Base-by-base conservation (phyloP, 2,329 filamentous ascomycete species). In the Neonectria faginata region DNA sequence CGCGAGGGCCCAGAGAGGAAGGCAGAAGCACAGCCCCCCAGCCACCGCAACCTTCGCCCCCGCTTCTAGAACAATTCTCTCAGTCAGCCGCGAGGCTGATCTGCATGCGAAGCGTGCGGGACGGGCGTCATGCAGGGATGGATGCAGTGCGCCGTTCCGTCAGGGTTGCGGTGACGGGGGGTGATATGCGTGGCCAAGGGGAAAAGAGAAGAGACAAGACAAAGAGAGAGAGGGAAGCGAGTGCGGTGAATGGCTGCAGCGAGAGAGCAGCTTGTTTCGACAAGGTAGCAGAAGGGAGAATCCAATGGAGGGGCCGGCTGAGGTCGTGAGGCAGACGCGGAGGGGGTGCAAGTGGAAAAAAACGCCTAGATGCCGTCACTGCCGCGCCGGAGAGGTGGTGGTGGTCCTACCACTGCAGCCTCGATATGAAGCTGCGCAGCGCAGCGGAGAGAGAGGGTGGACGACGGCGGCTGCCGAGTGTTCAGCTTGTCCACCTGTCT, bases 1-100 rank as follows among this genome's bases (percentile, higher is more conserved):
- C 45, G 27, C 39, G 20, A n/a, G 11, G 54, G 36, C 54, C 44
- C 64, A 62, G 67, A 64, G 66, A 70, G 59, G 60, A 66, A 72
- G 67, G 61, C 72, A 67, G 62, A 33, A 66, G 69, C 59, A 62
- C 48, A 47, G 63, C 59, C 59, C 59, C 39, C 56, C 61, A 56
- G 57, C 57, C 61, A 62, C 52, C 48, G 57, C 60, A 62, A 67
- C 62, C 62, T 68, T 57, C 48, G 48, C 59, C 67, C 64, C 65
- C 66, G 66, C 74, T 77, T 77, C 75, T 71, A 74, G 75, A 77
- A 77, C 72, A 72, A 73, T 77, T 76, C 74, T 73, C 70, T 70
- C 70, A 69, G 64, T 72, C 68, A 73, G 67, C 72, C 72, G 70
- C 68, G 67, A 57, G 61, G 68, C 61, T 60, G 61, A 64, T 64